Base-by-base conservation (phyloP, 805 yeast genomes). In the Cyberlindnera maritima region DNA sequence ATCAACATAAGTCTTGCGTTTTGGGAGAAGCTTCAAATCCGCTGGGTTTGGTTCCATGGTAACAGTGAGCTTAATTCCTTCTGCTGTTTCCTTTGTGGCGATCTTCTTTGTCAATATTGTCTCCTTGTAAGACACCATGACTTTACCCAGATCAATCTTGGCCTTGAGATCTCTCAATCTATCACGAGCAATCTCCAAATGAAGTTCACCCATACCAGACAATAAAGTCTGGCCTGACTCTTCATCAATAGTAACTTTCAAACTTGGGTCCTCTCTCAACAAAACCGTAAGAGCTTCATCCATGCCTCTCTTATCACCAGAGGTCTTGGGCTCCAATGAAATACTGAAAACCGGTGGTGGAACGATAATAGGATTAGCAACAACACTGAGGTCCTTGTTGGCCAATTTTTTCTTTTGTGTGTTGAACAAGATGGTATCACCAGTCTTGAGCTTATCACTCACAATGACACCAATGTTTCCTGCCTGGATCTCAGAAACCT, bases 201-300 rank as follows among this genome's bases (percentile, higher is more conserved):
- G 99, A 40, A 94, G 72, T 61, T 94, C 98, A 35, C 99, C 99
- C 98, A 92, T 92, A 28, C 99, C 99, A 17, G 96, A 83, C 26
- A 94, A 66, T 23, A 91, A 77, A 2, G 91, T 83, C 67, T 94
- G 97, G 7, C 94, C 96, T 46, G 88, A 73, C 56, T 92, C 98
- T 49, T 88, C 91, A 63, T 94, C 88, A 41, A 73, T 76, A 3
- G 79, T 66, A 8, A 88, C 76, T 26, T 80, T 77, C 50, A 94
- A 71, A 41, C 96, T 87, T 3, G 99, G 99, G 59, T 94, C 99
- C 60, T 94, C 98, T 44, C 85, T 74, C n/a, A 87, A 64, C 36
- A 94, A 65, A 1, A 79, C 69, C 10, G 71, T 70, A 39, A 94
- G 71, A 3, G 95, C 84, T 6, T 79, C 75, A 38, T 87, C 85